These are phyloP conservation scores for Stachybotrys elegans DNA, from an alignment of 2,329 filamentous ascomycete species.

Conservation along the genomic window DNA sequence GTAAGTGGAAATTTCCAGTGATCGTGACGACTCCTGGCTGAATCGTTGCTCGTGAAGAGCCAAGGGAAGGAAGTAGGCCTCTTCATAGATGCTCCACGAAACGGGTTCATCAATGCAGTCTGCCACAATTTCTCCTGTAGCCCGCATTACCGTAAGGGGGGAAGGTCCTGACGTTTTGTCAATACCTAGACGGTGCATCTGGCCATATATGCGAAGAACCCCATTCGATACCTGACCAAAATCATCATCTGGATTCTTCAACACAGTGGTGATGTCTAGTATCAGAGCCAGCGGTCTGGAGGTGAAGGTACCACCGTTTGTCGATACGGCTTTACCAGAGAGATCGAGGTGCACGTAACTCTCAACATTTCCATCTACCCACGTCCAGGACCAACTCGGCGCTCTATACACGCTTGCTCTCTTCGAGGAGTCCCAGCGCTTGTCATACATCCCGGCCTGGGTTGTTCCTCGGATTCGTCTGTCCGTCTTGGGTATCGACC, in stretches of 20 bases:
- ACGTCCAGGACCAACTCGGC: not conserved
- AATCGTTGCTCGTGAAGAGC: not conserved
- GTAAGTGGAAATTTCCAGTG: not conserved
- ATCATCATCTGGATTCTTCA: not conserved
- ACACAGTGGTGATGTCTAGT: not conserved
- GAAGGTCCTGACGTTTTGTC: not conserved
- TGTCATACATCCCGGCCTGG: not conserved
- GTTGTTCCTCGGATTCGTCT: not conserved
- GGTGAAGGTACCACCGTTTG: not conserved
- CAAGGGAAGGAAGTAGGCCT: not conserved
- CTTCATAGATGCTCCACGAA: not conserved
- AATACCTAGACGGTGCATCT: not conserved
- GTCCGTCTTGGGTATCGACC: not conserved
- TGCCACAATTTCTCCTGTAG: not conserved
- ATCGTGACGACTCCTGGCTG: not conserved
- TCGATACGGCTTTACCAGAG: not conserved
- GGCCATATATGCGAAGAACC: not conserved
- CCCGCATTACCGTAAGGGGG: not conserved
- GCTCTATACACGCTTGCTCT: not conserved
- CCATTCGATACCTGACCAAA: not conserved
- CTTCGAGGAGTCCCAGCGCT: not conserved
- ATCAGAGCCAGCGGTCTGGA: not conserved
- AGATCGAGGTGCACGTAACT: not conserved
- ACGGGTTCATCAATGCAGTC: not conserved
- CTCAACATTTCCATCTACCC: not conserved